Evolutionary conservation across 345 rosid species (phyloP), one percentile per base, ranked within the genome.

Genomic region (Gossypium australe): DNA sequence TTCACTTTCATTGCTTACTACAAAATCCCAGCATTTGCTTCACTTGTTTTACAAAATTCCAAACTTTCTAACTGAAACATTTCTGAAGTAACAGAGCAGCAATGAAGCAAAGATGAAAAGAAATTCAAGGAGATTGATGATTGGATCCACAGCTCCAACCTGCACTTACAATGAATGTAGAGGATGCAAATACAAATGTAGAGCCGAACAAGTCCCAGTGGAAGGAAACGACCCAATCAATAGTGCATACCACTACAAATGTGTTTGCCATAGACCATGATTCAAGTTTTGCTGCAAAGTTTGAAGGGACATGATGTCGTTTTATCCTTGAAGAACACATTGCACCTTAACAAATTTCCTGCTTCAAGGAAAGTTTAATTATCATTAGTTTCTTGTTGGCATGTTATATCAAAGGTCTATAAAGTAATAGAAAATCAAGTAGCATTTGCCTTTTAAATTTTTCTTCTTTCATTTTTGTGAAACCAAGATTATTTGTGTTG

Each of bases 121-220:
- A 73, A 82, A 77, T 61, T 81, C 86, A 56, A 89, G 86, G 84
- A 90, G 97, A 75, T 66, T 85, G 53, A 85, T 94, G 97, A 94
- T 94, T 62, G 98, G 98, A 57, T 94, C 98, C 20, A 92, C 97
- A 4, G 91, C 93, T 22, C 98, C 97, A 11, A 94, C 85, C 24
- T 94, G 98, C 82, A 94, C 93, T 48, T 94, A 86, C 65, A 94
- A 94, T 59, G 98, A 92, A 76, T 94, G 98, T 74, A 88, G 97
- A 85, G 98, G 97, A 20, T 94, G 98, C 89, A 92, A 85, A 82
- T 87, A 86, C 88, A 90, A 83, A 80, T 94, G 98, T 80, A 90
- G 92, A 77, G 97, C 97, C 12, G 94, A 94, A 74, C 97, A 94
- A 87, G 98, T 94, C 58, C 98, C 97, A 0, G 97, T 94, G 0